These are phyloP conservation scores for Ogataea hybrid DNA, from an alignment of 1,139 yeast genomes.

Conservation along the genomic window DNA sequence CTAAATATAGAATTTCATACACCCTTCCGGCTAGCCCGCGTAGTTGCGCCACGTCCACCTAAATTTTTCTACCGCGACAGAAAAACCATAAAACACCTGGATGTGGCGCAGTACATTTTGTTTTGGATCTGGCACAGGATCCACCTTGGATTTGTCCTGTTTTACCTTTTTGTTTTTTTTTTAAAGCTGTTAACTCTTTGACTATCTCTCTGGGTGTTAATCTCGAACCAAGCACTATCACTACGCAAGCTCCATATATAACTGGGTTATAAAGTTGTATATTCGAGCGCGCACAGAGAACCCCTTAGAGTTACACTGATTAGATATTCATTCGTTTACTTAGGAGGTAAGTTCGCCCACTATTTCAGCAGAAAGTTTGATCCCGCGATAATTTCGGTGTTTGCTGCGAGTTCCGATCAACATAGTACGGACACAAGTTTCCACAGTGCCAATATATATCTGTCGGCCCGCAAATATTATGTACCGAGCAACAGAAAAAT, in stretches of 20 bases:
- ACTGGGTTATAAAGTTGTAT: constrained; percentile 4
- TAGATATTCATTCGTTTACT: constrained; percentile 8
- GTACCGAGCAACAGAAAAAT: constrained; percentile 7
- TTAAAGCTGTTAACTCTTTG: too few species aligned
- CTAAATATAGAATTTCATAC: not conserved
- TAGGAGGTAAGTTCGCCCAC: constrained; percentile 2
- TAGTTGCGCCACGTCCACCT: constrained; percentile 2
- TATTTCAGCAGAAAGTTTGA: not conserved
- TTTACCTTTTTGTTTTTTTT: too few species aligned
- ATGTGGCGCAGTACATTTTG: constrained; percentile 8
- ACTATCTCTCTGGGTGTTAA: too few species aligned
- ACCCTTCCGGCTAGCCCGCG: not conserved
- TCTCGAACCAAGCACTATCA: too few species aligned
- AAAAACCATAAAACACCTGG: constrained; percentile 2
- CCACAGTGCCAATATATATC: not conserved
- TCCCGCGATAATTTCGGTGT: not conserved
- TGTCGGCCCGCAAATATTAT: not conserved
- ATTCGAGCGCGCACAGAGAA: constrained; percentile 6
- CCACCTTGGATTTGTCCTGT: too few species aligned
- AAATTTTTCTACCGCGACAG: constrained; percentile 4
- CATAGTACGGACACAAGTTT: not conserved
- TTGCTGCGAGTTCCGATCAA: too few species aligned
- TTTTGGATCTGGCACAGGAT: too few species aligned
- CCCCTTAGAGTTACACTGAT: constrained; percentile 10
- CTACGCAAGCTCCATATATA: too few species aligned